Evolutionary conservation across 164 flowering plant species (phyloP), one percentile per base, ranked within the genome.

Genomic region (Cinnamomum chago): DNA sequence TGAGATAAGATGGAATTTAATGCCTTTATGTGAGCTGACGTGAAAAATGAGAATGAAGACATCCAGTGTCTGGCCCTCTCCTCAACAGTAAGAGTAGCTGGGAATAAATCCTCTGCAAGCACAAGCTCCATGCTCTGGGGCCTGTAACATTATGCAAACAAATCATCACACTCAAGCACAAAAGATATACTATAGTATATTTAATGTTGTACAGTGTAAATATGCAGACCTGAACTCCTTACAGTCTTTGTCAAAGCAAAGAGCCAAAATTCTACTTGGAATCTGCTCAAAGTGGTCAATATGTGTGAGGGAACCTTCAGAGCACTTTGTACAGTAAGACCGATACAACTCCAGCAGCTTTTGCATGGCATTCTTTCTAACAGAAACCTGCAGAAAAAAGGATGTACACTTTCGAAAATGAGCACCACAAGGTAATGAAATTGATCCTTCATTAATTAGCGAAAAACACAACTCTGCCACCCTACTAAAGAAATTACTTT

Each of bases 231-330:
- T 89, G 88, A 92, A 93, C 68, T 92, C 98, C 79, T 85, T 90
- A 73, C 91, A 89, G 80, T 89, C 94, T 83, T 88, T 95, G 76
- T 92, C 97, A 85, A 80, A 94, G 79, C 90, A 91, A 52, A 95
- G 94, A 90, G 88, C 83, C 86, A 95, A 76, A 33, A 92, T 80
- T 82, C 81, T 90, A 78, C 91, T 88, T 10, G 97, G 99, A 67
- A 95, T 95, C 70, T 89, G 89, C 73, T 95, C 98, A 74, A 87
- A 86, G 65, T 79, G 84, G 25, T 85, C 86, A 70, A 65, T 77
- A 69, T 83, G 75, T 35, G 80, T 47, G 81, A 86, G 78, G 68
- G 75, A 58, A 73, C 85, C 91, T 75, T 85, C 89, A 73, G 84
- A 81, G 80, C 94, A 88, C 82, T 84, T 79, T 24, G 52, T 80